Base-by-base conservation (phyloP, 2,329 filamentous ascomycete species). In the Diaporthe citri region DNA sequence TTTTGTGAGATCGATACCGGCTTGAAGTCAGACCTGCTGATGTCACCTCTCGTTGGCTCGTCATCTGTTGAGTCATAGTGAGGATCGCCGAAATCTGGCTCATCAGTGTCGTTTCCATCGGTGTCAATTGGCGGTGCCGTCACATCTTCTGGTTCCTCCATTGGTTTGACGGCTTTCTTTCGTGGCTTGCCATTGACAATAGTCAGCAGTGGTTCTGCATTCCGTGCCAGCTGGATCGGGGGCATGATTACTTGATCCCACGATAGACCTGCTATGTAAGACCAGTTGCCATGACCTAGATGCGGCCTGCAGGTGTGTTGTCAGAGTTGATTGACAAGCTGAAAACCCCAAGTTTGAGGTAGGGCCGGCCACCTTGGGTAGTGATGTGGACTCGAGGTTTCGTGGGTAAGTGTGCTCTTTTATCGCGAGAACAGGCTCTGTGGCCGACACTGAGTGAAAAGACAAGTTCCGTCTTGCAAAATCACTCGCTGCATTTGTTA, bases 11-110 rank as follows among this genome's bases (percentile, higher is more conserved):
- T 31, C 41, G 75, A 48, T 5, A 51, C 25, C 71, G 55, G 69
- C 41, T 69, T 71, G 69, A 86, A 87, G 17, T 43, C 74, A n/a
- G 83, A 85, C 12, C 76, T 77, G 51, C 77, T 80, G 36, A 87
- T 86, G 70, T 81, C 76, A 22, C 78, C 82, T 6, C 78, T 76
- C n/a, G 75, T 74, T 43, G 73, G 76, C 36, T 73, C 73, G 43
- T 82, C 79, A 59, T 79, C 78, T 28, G 77, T 60, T 43, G 55
- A 64, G 59, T 78, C 74, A 31, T 73, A 31, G 22, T 70, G 5
- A 31, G 22, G 15, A 4, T 78, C 59, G 51, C 43, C 51, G 52
- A 51, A 17, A n/a, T 46, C 22, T 10, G 6, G 36, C 22, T 76
- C 77, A 31, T 78, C 78, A 31, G 72, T 76, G 74, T 81, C 79